Percentiles rank a stretch among this genome's conserved stretches.
Conservation (phyloP, 257 asterid species). For the Galeopsis tetrahit region DNA sequence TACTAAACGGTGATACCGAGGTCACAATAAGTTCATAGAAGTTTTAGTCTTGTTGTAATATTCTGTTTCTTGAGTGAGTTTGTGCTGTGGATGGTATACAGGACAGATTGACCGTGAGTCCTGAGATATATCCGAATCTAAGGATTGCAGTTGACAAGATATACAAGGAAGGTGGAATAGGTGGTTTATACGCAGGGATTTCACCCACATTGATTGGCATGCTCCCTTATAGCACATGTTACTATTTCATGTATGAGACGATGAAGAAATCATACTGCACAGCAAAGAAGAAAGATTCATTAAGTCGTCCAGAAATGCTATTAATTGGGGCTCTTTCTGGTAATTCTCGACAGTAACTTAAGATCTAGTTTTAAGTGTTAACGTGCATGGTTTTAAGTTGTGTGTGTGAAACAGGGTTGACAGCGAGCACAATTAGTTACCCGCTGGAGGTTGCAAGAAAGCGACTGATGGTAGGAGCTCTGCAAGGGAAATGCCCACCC, state of each 20-base stretch:
- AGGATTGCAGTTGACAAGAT: constrained; percentile 71
- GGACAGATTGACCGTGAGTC: constrained; percentile 93
- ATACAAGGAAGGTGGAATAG: constrained; percentile 72
- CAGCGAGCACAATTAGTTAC: constrained; percentile 93
- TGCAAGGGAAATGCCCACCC: constrained; percentile 92
- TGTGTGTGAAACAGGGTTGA: constrained; percentile 54
- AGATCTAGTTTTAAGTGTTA: not conserved
- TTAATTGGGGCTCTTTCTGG: constrained; percentile 95
- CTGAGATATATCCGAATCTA: constrained; percentile 76
- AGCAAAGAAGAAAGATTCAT: constrained; percentile 60
- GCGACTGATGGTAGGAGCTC: constrained; percentile 89
- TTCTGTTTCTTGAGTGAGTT: constrained; percentile 12
- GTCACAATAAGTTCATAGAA: too few relatives aligned
- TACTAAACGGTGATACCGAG: too few relatives aligned
- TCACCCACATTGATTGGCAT: constrained; percentile 88
- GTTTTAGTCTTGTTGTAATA: not conserved
- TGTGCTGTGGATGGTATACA: constrained; percentile 39
- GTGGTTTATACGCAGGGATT: constrained; percentile 77
- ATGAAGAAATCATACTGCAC: constrained; percentile 84
- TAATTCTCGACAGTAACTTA: constrained; percentile 30
- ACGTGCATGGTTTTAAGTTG: not conserved
- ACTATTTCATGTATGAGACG: constrained; percentile 94
- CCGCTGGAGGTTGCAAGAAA: constrained; percentile 97
- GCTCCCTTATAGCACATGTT: constrained; percentile 98
- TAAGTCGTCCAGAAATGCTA: constrained; percentile 83